phyloP scores from a whole-genome alignment of 1,284 basidiomycete genomes.

The Cryptococcus depauperatus region DNA sequence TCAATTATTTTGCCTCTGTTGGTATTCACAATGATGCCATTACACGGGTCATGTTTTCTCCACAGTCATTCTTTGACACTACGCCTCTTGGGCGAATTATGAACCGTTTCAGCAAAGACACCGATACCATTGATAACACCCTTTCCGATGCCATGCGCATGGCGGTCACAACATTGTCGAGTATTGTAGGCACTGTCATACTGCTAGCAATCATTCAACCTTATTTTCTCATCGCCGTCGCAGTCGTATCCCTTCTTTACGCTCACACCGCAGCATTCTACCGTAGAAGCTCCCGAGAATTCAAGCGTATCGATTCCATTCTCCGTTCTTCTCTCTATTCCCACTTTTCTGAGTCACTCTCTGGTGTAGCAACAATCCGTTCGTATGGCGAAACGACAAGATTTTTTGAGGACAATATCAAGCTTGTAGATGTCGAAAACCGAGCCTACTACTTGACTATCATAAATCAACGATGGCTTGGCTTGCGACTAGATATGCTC shows the following conservation, averaged over 20 bases:
- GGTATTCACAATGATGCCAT: conserved; percentile 54
- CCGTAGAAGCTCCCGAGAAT: conserved; percentile 74
- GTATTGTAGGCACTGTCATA: conserved; percentile 52
- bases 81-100: conserved; percentile 78
- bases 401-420: conserved; percentile 66
- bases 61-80: conserved; percentile 84
- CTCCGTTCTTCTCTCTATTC: conserved; percentile 58
- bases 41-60: conserved; percentile 58
- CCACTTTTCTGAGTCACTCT: conserved; percentile 81
- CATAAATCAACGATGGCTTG: conserved; percentile 66
- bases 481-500: conserved; percentile 75
- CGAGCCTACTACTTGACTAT: conserved; percentile 76
- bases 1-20: conserved; percentile 58
- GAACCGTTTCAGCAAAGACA: conserved; percentile 50
- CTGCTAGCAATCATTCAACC: conserved; percentile 68
- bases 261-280: conserved; percentile 69
- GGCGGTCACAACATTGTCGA: conserved; percentile 47
- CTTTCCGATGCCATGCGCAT: conserved; percentile 65
- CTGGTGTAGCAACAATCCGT: conserved; percentile 76
- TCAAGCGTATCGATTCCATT: conserved; percentile 55
- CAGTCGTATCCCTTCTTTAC: conserved; percentile 51
- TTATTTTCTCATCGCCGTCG: conserved; percentile 72
- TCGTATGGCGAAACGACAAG: conserved; percentile 65
- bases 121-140: conserved; percentile 75
- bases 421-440: conserved; percentile 79